Percentiles rank a stretch among this genome's conserved stretches.
Evolutionary conservation across 2,329 filamentous ascomycete species (phyloP).

Genomic region (Nemania sp.): DNA sequence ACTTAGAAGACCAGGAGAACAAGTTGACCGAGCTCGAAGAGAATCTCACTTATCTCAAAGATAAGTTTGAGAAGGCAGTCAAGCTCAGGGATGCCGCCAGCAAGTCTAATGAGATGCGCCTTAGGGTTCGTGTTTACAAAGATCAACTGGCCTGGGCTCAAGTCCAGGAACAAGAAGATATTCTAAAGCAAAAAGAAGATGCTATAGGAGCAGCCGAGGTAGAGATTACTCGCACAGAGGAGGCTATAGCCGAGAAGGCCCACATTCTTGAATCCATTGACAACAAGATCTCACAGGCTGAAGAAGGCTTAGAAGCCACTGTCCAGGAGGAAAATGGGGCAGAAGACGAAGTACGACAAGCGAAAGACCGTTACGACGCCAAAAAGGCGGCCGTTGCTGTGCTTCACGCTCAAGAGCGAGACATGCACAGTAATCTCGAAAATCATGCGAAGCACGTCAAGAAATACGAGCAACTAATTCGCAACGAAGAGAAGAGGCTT

Average conservation of each 20-base stretch:
- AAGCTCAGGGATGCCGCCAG: conserved; percentile 67
- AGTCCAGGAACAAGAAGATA: conserved; percentile 73
- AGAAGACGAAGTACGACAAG: conserved; percentile 50
- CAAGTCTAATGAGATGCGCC: conserved; percentile 66
- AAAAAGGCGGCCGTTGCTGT: conserved; percentile 57
- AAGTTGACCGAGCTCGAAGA: conserved; percentile 64
- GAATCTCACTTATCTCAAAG: conserved; percentile 65
- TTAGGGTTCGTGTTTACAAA: conserved; percentile 60
- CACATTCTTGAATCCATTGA: conserved; percentile 51
- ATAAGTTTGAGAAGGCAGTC: conserved; percentile 62
- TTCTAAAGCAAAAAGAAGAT: conserved; percentile 43
- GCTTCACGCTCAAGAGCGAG: conserved; percentile 65
- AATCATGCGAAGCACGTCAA: conserved; percentile 52
- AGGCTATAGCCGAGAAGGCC: conserved; percentile 50
- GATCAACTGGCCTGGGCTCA: conserved; percentile 84
- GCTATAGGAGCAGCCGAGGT: conserved; percentile 38
- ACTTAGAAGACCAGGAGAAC: conserved; percentile 70
- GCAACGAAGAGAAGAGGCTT: conserved; percentile 63
- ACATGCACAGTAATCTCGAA: conserved; percentile 63
- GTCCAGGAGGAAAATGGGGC: conserved; percentile 52
- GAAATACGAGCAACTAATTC: conserved; percentile 52
- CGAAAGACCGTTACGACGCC: conserved; percentile 56
- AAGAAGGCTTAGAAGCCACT: conserved; percentile 46
- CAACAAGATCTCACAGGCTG: conserved; percentile 46
- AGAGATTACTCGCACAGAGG: conserved; percentile 42